Conservation (phyloP, 768 basidiomycete species). For the Auricularia cornea region DNA sequence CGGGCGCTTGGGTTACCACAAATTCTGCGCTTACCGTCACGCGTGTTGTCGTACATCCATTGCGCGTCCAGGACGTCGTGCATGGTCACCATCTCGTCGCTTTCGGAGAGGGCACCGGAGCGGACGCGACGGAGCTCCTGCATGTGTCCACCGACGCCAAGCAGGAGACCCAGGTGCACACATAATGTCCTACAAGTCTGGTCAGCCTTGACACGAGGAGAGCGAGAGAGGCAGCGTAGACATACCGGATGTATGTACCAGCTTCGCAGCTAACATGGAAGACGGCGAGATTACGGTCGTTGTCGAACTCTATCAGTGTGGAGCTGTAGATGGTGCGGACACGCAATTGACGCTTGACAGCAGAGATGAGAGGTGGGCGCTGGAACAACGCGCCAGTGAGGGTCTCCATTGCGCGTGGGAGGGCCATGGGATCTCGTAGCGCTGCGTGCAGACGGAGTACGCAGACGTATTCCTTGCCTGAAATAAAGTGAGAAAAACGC, state of each 20-base stretch:
- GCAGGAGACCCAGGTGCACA: constrained; percentile 87
- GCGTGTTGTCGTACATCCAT: constrained; percentile 95
- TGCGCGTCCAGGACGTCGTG: constrained; percentile 99
- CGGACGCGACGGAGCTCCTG: constrained; percentile 93
- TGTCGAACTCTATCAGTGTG: constrained; percentile 92
- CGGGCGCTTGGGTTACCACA: constrained; percentile 4
- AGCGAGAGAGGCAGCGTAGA: neutral
- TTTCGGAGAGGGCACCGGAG: constrained; percentile 94
- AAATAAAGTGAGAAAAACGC: neutral
- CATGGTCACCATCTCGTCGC: constrained; percentile 98
- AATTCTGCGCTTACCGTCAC: constrained; percentile 59
- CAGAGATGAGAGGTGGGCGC: constrained; percentile 96
- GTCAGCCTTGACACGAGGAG: no score
- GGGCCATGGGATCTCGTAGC: constrained; percentile 71
- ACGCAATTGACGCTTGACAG: constrained; percentile 95
- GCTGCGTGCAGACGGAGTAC: constrained; percentile 86
- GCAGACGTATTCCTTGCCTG: constrained; percentile 95
- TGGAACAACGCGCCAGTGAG: constrained; percentile 98
- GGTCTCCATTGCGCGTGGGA: constrained; percentile 92
- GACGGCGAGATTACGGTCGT: constrained; percentile 90
- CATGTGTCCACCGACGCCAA: constrained; percentile 99
- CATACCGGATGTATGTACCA: constrained; percentile 44
- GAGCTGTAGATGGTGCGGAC: constrained; percentile 97
- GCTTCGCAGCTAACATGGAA: constrained; percentile 99
- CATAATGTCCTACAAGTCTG: constrained; percentile 88